A percentile compares a stretch with the other conserved stretches of the same genome.
Conservation (phyloP, 768 basidiomycete species). For the Psilocybe azurescens region DNA sequence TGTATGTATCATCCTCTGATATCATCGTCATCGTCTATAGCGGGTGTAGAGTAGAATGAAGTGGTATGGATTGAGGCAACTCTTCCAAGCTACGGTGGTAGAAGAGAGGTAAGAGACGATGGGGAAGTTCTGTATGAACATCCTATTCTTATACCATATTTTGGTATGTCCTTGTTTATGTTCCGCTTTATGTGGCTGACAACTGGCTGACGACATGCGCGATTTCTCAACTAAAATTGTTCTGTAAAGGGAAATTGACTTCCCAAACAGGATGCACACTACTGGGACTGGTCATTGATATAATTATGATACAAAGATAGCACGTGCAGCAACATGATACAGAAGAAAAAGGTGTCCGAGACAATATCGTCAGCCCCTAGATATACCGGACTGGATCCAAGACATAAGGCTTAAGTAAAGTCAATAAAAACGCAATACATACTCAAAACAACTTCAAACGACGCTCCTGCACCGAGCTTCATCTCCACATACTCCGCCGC, state of each 20-base stretch:
- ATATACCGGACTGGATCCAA: no score
- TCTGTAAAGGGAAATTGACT: not conserved
- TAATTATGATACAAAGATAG: no score
- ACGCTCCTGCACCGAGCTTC: constrained; percentile 1
- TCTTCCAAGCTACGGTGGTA: not conserved
- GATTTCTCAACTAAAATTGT: not conserved
- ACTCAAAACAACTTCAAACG: constrained; percentile 7
- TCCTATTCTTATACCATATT: not conserved
- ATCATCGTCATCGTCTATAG: no score
- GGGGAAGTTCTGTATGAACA: not conserved
- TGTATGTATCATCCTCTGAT: no score
- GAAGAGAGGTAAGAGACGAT: constrained; percentile 8
- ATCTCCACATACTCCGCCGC: constrained; percentile 7
- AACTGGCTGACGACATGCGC: not conserved
- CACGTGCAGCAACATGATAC: no score
- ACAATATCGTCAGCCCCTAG: no score
- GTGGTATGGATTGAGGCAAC: not conserved
- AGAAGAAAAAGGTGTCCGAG: no score
- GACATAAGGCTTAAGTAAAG: no score
- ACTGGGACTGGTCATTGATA: no score
- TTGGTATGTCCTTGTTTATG: not conserved
- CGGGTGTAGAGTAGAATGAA: no score
- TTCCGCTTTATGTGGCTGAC: not conserved
- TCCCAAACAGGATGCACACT: not conserved
- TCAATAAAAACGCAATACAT: no score